Base-by-base conservation (phyloP, 1,284 basidiomycete species). In the Ganoderma lingzhi region DNA sequence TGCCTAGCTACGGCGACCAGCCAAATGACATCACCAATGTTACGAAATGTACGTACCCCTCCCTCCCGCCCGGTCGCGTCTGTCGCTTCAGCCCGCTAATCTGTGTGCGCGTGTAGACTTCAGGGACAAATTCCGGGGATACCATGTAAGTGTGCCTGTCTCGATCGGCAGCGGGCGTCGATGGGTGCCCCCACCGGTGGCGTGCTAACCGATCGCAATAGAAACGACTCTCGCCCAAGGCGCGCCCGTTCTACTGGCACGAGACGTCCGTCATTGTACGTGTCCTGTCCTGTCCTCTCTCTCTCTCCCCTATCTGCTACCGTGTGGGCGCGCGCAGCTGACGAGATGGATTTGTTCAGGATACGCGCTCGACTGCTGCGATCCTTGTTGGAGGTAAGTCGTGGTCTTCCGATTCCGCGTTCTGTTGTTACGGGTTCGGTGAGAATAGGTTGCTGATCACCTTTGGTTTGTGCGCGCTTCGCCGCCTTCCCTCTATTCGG, bases 1-100 rank as follows among this genome's bases (percentile, higher is more conserved):
- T 93, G 3, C 85, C 90, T 0, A 88, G 86, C 35, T 93, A 88
- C 71, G 87, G 85, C 2, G 84, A 89, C 69, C 83, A 86, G 62
- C 83, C 88, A 0, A 93, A 93, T 74, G 89, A 92, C 62, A 72
- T 79, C 28, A 66, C 66, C 44, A 70, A 76, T 61, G 79, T 80
- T 60, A 77, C 76, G n/a, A 80, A 79, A 70, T 80, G 79, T 79
- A 64, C 70, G 77, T 74, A 44, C n/a, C 17, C 5, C 42, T 37
- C 39, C 23, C 37, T 30, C 32, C 41, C 23, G 23, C 23, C 59
- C 55, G 8, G 6, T 44, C 64, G 23, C 32, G n/a, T 63, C 10
- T 65, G 30, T 65, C 37, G 17, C 8, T 51, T 14, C 0, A 48
- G 28, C 32, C 42, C n/a, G 45, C 60, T 67, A 42, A 41, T 56